A percentile compares a stretch with the other conserved stretches of the same genome.
Evolutionary conservation across 179 eudicot species (phyloP).

Genomic region (Actinidia arguta): DNA sequence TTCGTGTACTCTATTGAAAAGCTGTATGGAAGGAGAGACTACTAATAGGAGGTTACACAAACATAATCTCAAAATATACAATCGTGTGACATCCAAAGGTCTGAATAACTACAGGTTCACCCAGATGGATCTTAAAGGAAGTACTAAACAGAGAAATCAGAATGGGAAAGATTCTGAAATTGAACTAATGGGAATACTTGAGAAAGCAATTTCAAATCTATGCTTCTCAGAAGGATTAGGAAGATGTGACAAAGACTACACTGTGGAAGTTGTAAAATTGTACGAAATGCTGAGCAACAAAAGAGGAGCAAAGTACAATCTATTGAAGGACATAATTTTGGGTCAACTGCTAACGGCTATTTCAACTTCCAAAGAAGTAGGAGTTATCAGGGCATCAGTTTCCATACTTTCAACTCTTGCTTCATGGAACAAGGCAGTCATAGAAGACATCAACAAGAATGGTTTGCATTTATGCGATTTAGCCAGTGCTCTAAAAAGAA

Average conservation of each 20-base stretch:
- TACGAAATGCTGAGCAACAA: conserved; percentile 48
- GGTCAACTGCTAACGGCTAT: conserved; percentile 55
- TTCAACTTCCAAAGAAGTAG: conserved; percentile 52
- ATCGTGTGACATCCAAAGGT: neutral
- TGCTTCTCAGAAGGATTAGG: conserved; percentile 47
- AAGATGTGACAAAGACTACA: conserved; percentile 40
- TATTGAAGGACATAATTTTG: conserved; percentile 52
- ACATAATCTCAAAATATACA: conserved; percentile 4
- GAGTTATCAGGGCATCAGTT: conserved; percentile 50
- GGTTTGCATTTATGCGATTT: conserved; percentile 48
- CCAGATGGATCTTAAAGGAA: conserved; percentile 1
- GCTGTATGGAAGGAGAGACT: conserved; percentile 21
- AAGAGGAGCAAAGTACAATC: conserved; percentile 50
- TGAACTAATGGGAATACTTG: conserved; percentile 38
- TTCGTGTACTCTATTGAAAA: conserved; percentile 9
- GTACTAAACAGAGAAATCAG: conserved; percentile 11
- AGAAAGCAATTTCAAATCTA: conserved; percentile 51
- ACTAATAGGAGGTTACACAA: conserved; percentile 12
- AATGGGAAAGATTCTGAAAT: conserved; percentile 23
- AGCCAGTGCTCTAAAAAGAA: conserved; percentile 53
- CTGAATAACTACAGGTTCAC: conserved; percentile 12
- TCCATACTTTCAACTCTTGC: conserved; percentile 50
- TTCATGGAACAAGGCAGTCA: conserved; percentile 37
- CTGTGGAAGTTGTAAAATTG: conserved; percentile 40
- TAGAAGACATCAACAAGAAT: conserved; percentile 52